These are phyloP conservation scores for Collybia sp. DNA, from an alignment of 768 basidiomycete genomes.

Conservation along the genomic window DNA sequence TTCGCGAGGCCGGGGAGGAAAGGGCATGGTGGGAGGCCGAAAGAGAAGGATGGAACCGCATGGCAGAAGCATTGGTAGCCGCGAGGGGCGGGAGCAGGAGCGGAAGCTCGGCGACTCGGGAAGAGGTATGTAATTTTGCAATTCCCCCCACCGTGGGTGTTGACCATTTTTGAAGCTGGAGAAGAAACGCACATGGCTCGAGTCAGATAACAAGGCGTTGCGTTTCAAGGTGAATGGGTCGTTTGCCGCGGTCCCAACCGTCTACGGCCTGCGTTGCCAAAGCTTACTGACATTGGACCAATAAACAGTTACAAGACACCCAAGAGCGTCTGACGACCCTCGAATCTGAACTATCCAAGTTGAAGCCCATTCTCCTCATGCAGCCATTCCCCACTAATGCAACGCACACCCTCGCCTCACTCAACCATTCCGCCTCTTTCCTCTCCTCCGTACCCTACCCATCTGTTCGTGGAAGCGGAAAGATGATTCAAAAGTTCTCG, in stretches of 20 bases:
- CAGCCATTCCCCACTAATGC: constrained; percentile 35
- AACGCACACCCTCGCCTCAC: constrained; percentile 13
- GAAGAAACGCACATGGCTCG: constrained; percentile 40
- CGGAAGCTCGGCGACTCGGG: constrained; percentile 23
- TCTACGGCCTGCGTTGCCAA: neutral
- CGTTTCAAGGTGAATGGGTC: constrained; percentile 49
- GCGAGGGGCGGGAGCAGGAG: constrained; percentile 33
- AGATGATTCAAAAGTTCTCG: constrained; percentile 3
- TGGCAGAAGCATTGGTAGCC: constrained; percentile 60
- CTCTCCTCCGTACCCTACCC: constrained; percentile 20
- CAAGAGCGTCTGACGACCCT: constrained; percentile 49
- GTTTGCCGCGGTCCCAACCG: neutral
- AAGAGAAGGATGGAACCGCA: constrained; percentile 58
- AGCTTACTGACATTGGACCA: too few species aligned
- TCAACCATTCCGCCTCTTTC: constrained; percentile 15
- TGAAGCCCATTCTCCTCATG: constrained; percentile 68
- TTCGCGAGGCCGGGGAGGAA: constrained; percentile 50
- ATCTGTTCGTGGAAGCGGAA: constrained; percentile 13
- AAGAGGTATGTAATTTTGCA: constrained; percentile 34
- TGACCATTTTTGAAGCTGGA: constrained; percentile 45
- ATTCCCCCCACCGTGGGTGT: constrained; percentile 4
- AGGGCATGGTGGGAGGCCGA: constrained; percentile 59
- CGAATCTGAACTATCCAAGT: constrained; percentile 58
- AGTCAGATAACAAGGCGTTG: constrained; percentile 58
- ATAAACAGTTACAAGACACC: constrained; percentile 50